Base-by-base conservation (phyloP, 2,329 filamentous ascomycete species). In the Nemania sp. region DNA sequence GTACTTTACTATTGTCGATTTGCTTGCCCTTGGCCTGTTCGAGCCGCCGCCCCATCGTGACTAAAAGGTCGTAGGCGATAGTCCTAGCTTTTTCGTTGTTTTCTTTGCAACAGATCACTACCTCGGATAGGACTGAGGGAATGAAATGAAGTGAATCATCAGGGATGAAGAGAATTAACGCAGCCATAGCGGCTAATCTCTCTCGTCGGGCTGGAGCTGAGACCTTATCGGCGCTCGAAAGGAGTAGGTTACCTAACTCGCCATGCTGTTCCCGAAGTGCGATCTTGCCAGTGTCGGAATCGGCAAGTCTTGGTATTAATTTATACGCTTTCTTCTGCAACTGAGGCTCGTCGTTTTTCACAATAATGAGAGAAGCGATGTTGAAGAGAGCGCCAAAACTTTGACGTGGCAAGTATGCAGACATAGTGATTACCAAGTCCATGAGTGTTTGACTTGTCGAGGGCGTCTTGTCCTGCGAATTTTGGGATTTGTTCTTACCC, bases 251-350 rank as follows among this genome's bases (percentile, higher is more conserved):
- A 80, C 98, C 95, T 22, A 99, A 84, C 76, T 98, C 94, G 0
- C 81, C 80, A 73, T 89, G 93, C 62, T 94, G 89, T 76, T 94
- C 90, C 70, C 86, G 80, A 1, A 99, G 86, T 3, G 95, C 94
- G n/a, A 84, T 82, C 73, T 88, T 89, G 53, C 96, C 96, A 56
- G 87, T 88, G 38, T 92, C 88, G 1, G 94, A 97, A 71, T 93
- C 91, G 1, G 93, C 91, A 47, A 99, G 87, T 62, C 96, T 91
- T 3, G 96, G 95, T 58, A 99, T 97, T 59, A 99, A 88, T 84
- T 98, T 98, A 85, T 99, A 99, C 0, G 96, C 95, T 82, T 99
- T 99, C 88, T 99, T 99, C 80, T 98, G 95, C 41, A 99, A 84
- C 79, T 98, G 95, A 10, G 95, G 92, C 77, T 98, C 95, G 43